Conservation (phyloP, 2,329 filamentous ascomycete species). For the Colletotrichum navitas region DNA sequence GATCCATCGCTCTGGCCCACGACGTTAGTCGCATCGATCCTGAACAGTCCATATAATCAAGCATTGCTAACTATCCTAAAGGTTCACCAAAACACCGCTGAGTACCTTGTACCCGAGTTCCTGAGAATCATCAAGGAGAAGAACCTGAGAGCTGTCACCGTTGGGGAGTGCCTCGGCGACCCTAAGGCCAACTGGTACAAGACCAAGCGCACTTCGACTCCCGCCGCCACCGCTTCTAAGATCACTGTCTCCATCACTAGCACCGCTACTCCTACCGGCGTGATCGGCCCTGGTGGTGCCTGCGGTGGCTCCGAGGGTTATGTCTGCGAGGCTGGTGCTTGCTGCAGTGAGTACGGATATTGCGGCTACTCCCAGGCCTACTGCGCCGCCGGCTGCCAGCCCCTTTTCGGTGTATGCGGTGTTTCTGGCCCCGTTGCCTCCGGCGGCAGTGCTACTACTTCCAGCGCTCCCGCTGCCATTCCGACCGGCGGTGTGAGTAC, state of each 20-base stretch:
- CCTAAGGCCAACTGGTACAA: slow-evolving; percentile 61
- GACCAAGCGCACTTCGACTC: slow-evolving; percentile 41
- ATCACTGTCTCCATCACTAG: slow-evolving; percentile 40
- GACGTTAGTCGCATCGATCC: slow-evolving; percentile 49
- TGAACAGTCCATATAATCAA: slow-evolving; percentile 56
- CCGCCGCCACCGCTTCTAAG: slow-evolving; percentile 38
- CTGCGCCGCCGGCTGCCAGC: slow-evolving; percentile 44
- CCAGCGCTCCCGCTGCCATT: slow-evolving; percentile 27
- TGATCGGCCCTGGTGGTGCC: slow-evolving; percentile 35
- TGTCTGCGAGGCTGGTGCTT: slow-evolving; percentile 39
- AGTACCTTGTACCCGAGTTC: slow-evolving; percentile 42
- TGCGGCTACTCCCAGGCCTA: slow-evolving; percentile 42
- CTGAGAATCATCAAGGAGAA: slow-evolving; percentile 43
- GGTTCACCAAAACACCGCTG: slow-evolving; percentile 43
- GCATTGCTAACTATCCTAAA: slow-evolving; percentile 50
- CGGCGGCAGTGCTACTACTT: slow-evolving; percentile 11
- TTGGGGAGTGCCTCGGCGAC: slow-evolving; percentile 62
- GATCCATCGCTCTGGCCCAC: slow-evolving; percentile 60
- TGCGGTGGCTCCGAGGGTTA: slow-evolving; percentile 40
- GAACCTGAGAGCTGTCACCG: slow-evolving; percentile 53
- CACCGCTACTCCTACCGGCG: slow-evolving; percentile 42
- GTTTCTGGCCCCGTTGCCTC: slow-evolving; percentile 31
- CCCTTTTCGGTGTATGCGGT: slow-evolving; percentile 43
- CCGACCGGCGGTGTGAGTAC: slow-evolving; percentile 36
- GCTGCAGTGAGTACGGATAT: slow-evolving; percentile 44